These are phyloP conservation scores for Craterostigma plantagineum DNA, from an alignment of 257 asterid genomes.

Conservation along the genomic window DNA sequence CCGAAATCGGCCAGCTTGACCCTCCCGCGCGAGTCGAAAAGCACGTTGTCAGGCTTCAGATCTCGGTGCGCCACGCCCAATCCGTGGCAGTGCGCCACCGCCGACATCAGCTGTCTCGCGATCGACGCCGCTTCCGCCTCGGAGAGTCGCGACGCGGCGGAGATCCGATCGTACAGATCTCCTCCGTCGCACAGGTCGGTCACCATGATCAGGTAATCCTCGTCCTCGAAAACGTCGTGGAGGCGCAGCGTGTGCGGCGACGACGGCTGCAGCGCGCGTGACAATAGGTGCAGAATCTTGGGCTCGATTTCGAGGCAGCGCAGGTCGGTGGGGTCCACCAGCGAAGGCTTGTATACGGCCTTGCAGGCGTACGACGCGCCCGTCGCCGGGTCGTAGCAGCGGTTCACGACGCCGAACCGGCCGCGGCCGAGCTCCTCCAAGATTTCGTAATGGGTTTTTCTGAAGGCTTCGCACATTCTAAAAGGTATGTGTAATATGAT, in stretches of 20 bases:
- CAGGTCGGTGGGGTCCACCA: conserved; percentile 50
- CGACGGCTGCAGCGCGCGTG: conserved; percentile 9
- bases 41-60: conserved; percentile 67
- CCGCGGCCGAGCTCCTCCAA: conserved; percentile 66
- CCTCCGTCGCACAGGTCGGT: conserved; percentile 73
- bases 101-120: conserved; percentile 26
- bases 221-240: conserved; percentile 63
- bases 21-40: conserved; percentile 43
- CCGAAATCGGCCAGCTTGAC: conserved; percentile 78
- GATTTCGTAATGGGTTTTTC: neutral
- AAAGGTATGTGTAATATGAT: too few relatives aligned
- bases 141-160: conserved; percentile 22
- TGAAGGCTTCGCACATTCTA: neutral
- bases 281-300: conserved; percentile 37
- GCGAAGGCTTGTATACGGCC: conserved; percentile 38
- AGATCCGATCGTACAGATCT: conserved; percentile 42
- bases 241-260: conserved; percentile 40
- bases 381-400: conserved; percentile 36
- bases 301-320: conserved; percentile 64
- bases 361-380: conserved; percentile 45
- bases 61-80: conserved; percentile 67
- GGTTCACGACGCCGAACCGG: conserved; percentile 74
- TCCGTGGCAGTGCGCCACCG: conserved; percentile 48
- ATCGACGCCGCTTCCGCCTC: conserved; percentile 44
- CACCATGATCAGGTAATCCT: conserved; percentile 46